Conservation (phyloP, 148 eudicot species). For the Fagopyrum homotropicum region DNA sequence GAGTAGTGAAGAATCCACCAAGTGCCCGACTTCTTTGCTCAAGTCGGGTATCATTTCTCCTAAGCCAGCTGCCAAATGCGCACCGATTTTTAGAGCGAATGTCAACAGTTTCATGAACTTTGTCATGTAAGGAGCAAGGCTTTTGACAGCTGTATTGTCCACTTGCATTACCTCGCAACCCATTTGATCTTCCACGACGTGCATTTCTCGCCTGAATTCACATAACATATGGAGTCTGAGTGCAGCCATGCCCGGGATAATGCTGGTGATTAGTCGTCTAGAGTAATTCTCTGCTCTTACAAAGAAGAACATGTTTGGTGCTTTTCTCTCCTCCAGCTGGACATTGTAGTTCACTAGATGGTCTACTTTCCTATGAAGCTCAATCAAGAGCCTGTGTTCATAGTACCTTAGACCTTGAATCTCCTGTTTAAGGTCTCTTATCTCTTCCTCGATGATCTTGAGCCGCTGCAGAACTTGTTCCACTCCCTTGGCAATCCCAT, state of each 20-base stretch:
- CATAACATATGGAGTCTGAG: constrained; percentile 82
- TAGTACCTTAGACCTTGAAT: constrained; percentile 90
- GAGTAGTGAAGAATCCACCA: constrained; percentile 47
- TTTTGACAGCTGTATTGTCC: constrained; percentile 58
- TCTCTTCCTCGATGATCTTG: constrained; percentile 83
- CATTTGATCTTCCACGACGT: constrained; percentile 84
- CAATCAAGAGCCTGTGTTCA: constrained; percentile 76
- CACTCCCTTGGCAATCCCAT: constrained; percentile 92
- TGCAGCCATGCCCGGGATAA: constrained; percentile 83
- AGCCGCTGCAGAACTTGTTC: constrained; percentile 78
- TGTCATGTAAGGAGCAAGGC: constrained; percentile 80
- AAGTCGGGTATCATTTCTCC: constrained; percentile 89
- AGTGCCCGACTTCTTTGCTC: constrained; percentile 66
- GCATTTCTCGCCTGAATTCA: constrained; percentile 78
- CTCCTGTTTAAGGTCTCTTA: constrained; percentile 85
- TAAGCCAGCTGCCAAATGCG: constrained; percentile 85
- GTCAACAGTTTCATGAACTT: constrained; percentile 82
- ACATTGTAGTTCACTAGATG: constrained; percentile 74
- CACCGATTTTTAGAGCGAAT: constrained; percentile 85
- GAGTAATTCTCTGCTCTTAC: constrained; percentile 76
- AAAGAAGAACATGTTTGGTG: constrained; percentile 86
- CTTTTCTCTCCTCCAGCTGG: constrained; percentile 86
- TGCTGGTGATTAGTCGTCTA: constrained; percentile 63
- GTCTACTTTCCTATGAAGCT: constrained; percentile 77
- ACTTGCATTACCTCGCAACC: constrained; percentile 90